phyloP scores from a whole-genome alignment of 805 yeast genomes.

The Pichia eremophila region DNA sequence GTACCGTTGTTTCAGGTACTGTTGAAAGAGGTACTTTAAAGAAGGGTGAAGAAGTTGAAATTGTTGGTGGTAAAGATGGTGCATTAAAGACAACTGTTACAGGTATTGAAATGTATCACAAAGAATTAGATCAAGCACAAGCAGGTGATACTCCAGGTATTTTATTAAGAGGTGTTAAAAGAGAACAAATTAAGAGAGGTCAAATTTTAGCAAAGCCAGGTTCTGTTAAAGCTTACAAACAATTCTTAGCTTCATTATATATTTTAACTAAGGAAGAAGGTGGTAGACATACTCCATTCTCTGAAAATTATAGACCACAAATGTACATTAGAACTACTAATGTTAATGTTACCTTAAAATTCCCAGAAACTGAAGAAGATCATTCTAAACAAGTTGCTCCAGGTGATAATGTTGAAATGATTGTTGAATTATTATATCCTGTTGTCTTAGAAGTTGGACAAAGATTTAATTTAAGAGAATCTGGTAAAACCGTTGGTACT shows the following conservation, averaged over 20 bases:
- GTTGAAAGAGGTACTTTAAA: slow-evolving; percentile 96
- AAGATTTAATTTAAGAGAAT: slow-evolving; percentile 99
- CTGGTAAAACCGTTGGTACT: slow-evolving; percentile 98
- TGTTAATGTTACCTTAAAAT: slow-evolving; percentile 80
- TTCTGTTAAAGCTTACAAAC: slow-evolving; percentile 84
- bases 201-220: slow-evolving; percentile 95
- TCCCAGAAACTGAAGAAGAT: slow-evolving; percentile 77
- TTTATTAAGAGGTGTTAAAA: slow-evolving; percentile 93
- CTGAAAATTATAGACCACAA: slow-evolving; percentile 97
- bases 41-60: slow-evolving; percentile 98
- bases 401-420: slow-evolving; percentile 98
- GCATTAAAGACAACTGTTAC: slow-evolving; percentile 92
- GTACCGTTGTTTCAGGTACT: slow-evolving; percentile 98
- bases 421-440: slow-evolving; percentile 79
- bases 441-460: slow-evolving; percentile 93
- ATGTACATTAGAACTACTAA: slow-evolving; percentile 94
- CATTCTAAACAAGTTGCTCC: slow-evolving; percentile 89
- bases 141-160: slow-evolving; percentile 99
- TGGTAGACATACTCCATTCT: slow-evolving; percentile 98
- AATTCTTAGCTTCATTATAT: slow-evolving; percentile 88
- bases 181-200: slow-evolving; percentile 95
- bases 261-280: slow-evolving; percentile 95
- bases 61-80: slow-evolving; percentile 82
- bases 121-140: slow-evolving; percentile 93
- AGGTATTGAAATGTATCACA: slow-evolving; percentile 99